Base-by-base conservation (phyloP, 352 stramenopile genomes). In the Pelagophyceae sp. region DNA sequence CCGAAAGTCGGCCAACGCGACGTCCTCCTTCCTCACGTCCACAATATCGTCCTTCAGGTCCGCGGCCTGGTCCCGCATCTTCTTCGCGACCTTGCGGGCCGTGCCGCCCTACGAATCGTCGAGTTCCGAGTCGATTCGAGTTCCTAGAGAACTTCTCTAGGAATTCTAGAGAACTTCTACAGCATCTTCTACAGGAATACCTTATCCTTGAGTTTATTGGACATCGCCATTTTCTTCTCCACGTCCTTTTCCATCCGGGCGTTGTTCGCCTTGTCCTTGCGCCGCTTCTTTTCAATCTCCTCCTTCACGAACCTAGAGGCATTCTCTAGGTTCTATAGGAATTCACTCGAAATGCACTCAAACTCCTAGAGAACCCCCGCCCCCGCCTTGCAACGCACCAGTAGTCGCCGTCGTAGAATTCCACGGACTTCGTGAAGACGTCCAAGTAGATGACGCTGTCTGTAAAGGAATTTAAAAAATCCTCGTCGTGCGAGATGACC, bases 401-500 rank as follows among this genome's bases (percentile, higher is more conserved):
- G 76, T 79, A 79, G 32, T 79, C 69, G 6, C 76, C 76, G 74
- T 77, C 76, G 67, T 79, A 79, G 6, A 27, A 31, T 27, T 79
- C 76, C 0, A 79, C 35, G 54, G 54, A 38, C 29, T 79, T 77
- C 20, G 29, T 1, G 20, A 31, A 58, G 15, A 38, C 5, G 54
- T 79, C 76, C 15, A 79, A 37, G 38, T 79, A 79, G 20, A 79
- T 25, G n/a, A 79, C 76, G n/a, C 2, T 19, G 32, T 79, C 76
- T 29, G 76, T 77, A 31, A 79, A 79, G 72, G 87, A 93, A 85
- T 96, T 95, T 2, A 96, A 76, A 67, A 97, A 96, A 79, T 95
- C 90, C 29, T 92, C 90, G 79, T 96, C 92, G 88, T 97, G 91
- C 31, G 90, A 95, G 64, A 99, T 93, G 1, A 98, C 87, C 11